Base-by-base conservation (phyloP, 2,329 filamentous ascomycete species). In the Cladophialophora immunda region DNA sequence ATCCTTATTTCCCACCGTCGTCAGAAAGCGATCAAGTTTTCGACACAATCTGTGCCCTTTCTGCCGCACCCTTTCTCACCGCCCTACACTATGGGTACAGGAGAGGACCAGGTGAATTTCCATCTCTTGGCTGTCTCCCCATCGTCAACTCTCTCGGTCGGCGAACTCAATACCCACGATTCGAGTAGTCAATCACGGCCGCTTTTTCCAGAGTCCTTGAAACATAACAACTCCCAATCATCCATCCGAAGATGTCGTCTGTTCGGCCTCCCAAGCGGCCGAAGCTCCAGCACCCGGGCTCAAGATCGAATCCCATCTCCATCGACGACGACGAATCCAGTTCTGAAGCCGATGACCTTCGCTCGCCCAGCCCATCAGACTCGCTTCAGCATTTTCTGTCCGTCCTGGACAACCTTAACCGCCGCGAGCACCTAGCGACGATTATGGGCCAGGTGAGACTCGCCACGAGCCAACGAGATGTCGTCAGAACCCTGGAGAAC, bases 191-290 rank as follows among this genome's bases (percentile, higher is more conserved):
- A 34, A 34, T 9, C 32, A 34, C 32, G 4, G 11, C 2, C 9
- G 13, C 11, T 13, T 34, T 2, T 34, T 11, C 32, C 11, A 5
- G 29, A 34, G 32, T 34, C 32, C 32, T 34, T 34, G 32, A 34
- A 34, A 11, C 45, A 13, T 50, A 13, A 25, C 2, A 1, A 11
- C 4, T 13, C 5, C 41, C 17, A 30, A 6, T 32, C 32, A 30
- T 13, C 27, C 17, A n/a, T 55, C 25, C 17, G 13, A 55, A 55
- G 52, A 55, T 55, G 52, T n/a, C 15, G 7, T 55, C 52, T 11
- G 25, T 32, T 22, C 52, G 15, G 9, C 13, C 27, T n/a, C 32
- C 52, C 1, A 50, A 50, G 22, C 45, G 30, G 25, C 30, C 6
- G 13, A 34, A 30, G 27, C 52, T 55, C 27, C 15, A 30, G 15